Conservation (phyloP, 352 stramenopile species). For the Globisporangium solare region DNA sequence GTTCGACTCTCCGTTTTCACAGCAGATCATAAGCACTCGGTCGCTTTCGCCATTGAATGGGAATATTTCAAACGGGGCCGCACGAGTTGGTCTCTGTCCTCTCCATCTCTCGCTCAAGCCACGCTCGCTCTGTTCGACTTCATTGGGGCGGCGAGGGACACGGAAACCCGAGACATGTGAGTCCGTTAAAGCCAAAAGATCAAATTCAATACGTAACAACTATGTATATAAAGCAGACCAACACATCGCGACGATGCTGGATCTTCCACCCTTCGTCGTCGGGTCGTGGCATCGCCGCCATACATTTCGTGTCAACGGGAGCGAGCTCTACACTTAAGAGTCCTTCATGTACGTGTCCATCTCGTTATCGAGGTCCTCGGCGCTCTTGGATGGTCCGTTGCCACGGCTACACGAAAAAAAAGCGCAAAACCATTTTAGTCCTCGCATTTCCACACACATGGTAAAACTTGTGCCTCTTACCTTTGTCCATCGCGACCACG, state of each 20-base stretch:
- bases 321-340: conserved; percentile 30
- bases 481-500: conserved; percentile 18
- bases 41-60: conserved; percentile 3
- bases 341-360: conserved; percentile 89
- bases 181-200: conserved; percentile 5
- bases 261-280: background rate
- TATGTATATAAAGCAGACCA: conserved; percentile 9
- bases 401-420: conserved; percentile 20
- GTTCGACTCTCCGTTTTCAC: background rate
- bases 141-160: background rate
- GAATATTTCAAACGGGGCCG: conserved; percentile 5
- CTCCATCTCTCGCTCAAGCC: conserved; percentile 1
- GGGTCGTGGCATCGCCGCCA: background rate
- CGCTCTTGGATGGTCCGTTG: conserved; percentile 38
- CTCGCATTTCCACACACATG: too few relatives aligned
- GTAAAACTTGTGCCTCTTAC: background rate
- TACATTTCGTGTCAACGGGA: background rate
- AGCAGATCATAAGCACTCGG: background rate
- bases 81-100: conserved; percentile 5
- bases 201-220: conserved; percentile 4
- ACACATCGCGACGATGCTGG: background rate
- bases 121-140: conserved; percentile 1
- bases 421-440: conserved; percentile 12
- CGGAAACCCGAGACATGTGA: conserved; percentile 4
- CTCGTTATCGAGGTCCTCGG: conserved; percentile 74